phyloP scores from a whole-genome alignment of 2,329 filamentous ascomycete species.

The Cytospora piceicola region DNA sequence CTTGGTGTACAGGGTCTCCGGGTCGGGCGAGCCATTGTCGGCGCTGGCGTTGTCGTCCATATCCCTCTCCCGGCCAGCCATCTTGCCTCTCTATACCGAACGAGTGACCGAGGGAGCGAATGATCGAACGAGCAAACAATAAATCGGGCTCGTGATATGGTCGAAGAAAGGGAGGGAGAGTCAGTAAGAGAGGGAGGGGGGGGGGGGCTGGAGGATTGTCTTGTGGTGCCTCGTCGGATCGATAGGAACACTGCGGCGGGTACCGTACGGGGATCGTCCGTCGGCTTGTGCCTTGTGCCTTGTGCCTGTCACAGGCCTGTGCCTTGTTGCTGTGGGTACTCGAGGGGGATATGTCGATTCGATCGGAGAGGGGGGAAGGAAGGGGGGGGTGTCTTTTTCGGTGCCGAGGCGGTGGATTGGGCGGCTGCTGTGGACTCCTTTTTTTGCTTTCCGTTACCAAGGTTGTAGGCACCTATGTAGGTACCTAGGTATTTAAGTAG shows the following conservation, averaged over 20 bases:
- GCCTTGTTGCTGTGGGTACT: background rate
- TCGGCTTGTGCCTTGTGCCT: background rate
- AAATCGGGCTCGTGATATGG: background rate
- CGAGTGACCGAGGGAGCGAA: background rate
- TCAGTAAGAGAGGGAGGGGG: no score
- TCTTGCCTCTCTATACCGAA: constrained; percentile 35
- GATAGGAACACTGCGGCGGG: constrained; percentile 1
- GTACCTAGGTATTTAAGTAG: no score
- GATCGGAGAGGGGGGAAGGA: background rate
- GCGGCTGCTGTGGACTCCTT: background rate
- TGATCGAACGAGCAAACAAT: background rate
- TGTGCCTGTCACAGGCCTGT: background rate
- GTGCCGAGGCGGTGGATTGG: constrained; percentile 17
- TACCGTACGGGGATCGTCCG: constrained; percentile 3
- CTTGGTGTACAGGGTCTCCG: constrained; percentile 90
- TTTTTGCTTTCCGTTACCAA: background rate
- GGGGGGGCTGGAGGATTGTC: no score
- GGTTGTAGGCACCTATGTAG: no score
- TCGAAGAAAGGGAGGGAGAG: background rate
- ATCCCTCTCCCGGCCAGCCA: constrained; percentile 55
- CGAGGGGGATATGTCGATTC: background rate
- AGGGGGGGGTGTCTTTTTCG: background rate
- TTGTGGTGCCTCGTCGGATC: background rate
- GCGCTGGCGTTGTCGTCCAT: constrained; percentile 42
- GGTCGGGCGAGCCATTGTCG: constrained; percentile 68